Conservation (phyloP, 73 alveolate species). For the Paramecium octaurelia region DNA sequence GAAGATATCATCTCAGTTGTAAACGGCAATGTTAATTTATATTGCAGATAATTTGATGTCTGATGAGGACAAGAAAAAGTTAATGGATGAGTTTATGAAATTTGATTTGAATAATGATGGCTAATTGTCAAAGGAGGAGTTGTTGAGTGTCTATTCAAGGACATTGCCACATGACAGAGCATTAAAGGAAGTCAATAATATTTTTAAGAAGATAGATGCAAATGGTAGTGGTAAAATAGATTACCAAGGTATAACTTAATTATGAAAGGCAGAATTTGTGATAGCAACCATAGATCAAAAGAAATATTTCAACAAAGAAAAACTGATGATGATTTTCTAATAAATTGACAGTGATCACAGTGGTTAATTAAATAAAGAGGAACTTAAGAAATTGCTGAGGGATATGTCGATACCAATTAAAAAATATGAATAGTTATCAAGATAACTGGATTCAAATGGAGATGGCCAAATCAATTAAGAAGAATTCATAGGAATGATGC, state of each 20-base stretch:
- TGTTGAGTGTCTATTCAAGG: background rate
- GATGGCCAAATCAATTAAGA: slow-evolving; percentile 25
- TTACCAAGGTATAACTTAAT: slow-evolving; percentile 8
- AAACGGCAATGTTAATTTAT: background rate
- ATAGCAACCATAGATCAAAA: slow-evolving; percentile 50
- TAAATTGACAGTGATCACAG: slow-evolving; percentile 48
- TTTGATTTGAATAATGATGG: slow-evolving; percentile 38
- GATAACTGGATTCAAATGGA: slow-evolving; percentile 14
- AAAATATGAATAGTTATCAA: background rate
- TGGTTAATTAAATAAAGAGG: background rate
- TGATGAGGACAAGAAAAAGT: background rate
- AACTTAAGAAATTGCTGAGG: background rate
- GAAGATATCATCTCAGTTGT: background rate
- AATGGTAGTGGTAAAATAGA: slow-evolving; percentile 50
- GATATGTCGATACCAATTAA: slow-evolving; percentile 5
- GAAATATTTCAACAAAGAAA: slow-evolving; percentile 45
- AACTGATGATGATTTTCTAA: background rate
- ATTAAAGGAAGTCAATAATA: background rate
- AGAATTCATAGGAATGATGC: background rate
- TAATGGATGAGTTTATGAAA: slow-evolving; percentile 26
- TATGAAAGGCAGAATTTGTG: slow-evolving; percentile 13
- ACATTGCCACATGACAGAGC: slow-evolving; percentile 22
- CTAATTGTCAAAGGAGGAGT: background rate
- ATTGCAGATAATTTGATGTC: slow-evolving; percentile 30
- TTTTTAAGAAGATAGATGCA: background rate